Evolutionary conservation across 2,329 filamentous ascomycete genomes (phyloP).

Genomic region (Didymellaceae sp.): DNA sequence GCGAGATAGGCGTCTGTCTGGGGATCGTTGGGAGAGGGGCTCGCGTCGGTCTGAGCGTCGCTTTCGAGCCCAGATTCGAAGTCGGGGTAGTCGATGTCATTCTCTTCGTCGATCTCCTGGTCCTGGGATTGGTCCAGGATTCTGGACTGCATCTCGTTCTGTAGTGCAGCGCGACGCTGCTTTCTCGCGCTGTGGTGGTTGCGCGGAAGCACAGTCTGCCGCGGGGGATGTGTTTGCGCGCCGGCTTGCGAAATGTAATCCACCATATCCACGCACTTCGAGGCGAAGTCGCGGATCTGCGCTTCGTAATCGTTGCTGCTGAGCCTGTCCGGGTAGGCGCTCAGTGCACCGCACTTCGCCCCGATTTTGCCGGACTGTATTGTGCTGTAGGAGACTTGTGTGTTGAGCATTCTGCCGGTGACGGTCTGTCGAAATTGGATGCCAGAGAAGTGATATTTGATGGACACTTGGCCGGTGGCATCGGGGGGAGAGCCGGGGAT

Average conservation of each 20-base stretch:
- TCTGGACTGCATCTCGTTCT: not conserved
- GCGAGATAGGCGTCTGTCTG: not conserved
- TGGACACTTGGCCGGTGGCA: conserved; percentile 10
- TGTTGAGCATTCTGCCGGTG: conserved; percentile 19
- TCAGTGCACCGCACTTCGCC: conserved; percentile 28
- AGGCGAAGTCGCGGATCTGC: conserved; percentile 26
- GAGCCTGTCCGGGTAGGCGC: conserved; percentile 20
- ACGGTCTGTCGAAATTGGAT: conserved; percentile 39
- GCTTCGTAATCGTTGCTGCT: not conserved
- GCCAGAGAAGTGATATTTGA: conserved; percentile 40
- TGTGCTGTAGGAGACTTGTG: conserved; percentile 25
- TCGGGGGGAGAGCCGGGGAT: conserved; percentile 24
- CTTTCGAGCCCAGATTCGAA: not conserved
- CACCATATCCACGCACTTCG: conserved; percentile 26
- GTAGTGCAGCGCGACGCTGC: conserved; percentile 8
- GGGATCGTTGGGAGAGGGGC: not conserved
- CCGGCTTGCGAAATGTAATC: conserved; percentile 31
- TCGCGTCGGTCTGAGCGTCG: too few relatives aligned
- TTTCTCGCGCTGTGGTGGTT: conserved; percentile 24
- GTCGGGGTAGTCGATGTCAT: not conserved
- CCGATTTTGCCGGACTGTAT: conserved; percentile 40
- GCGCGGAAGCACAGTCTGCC: conserved; percentile 20
- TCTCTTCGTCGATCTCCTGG: not conserved
- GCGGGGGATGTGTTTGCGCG: conserved; percentile 19
- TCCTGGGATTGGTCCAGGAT: not conserved